Evolutionary conservation across 2,329 filamentous ascomycete genomes (phyloP).

Genomic region (Epichloe aotearoae): DNA sequence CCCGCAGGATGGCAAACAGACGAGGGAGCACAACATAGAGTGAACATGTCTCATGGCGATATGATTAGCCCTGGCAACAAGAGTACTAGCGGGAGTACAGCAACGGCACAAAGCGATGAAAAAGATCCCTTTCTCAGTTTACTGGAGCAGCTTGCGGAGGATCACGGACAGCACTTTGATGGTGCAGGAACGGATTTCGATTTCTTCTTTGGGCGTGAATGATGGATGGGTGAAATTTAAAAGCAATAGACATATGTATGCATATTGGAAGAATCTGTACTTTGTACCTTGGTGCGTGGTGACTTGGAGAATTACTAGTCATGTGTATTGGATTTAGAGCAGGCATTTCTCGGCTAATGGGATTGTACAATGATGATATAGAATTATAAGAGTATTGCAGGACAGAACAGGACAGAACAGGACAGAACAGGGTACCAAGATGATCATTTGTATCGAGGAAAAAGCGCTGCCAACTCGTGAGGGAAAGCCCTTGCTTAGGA

Average conservation of each 20-base stretch:
- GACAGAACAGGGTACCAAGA: too few species aligned
- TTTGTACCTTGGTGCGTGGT: too few species aligned
- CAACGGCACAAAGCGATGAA: conserved; percentile 41
- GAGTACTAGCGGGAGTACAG: conserved; percentile 37
- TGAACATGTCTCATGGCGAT: conserved; percentile 10
- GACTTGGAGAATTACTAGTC: too few species aligned
- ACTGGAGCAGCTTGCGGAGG: conserved; percentile 71
- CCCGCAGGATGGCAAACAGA: conserved; percentile 37
- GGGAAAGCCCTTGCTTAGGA: background rate
- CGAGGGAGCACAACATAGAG: conserved; percentile 15
- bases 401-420: too few species aligned
- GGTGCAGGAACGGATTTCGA: conserved; percentile 64
- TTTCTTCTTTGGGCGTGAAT: conserved; percentile 46
- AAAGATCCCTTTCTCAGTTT: conserved; percentile 72
- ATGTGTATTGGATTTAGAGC: too few species aligned
- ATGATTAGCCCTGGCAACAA: conserved; percentile 29
- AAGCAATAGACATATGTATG: too few species aligned
- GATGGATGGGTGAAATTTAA: background rate
- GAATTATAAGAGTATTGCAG: too few species aligned
- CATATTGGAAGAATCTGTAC: too few species aligned
- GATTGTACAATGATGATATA: too few species aligned
- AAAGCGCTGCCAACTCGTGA: too few species aligned
- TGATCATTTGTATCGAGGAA: too few species aligned
- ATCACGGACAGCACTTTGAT: conserved; percentile 44
- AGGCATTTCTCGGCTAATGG: too few species aligned